phyloP scores from a whole-genome alignment of 345 rosid genomes.

The Barbarea vulgaris region DNA sequence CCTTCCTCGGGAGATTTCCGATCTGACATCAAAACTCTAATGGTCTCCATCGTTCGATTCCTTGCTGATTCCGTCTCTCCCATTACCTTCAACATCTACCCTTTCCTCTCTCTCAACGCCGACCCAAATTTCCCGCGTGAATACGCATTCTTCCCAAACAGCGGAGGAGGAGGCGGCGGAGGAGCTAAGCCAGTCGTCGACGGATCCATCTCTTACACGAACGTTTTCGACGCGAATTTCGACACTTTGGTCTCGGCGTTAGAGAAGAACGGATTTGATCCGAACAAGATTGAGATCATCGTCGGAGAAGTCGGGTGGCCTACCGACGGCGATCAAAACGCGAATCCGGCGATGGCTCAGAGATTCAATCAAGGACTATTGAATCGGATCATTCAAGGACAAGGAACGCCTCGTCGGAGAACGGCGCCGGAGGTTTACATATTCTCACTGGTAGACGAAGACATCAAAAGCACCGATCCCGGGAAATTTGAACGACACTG shows the following conservation, averaged over 20 bases:
- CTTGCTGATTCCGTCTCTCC: slow-evolving; percentile 57
- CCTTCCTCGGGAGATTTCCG: slow-evolving; percentile 86
- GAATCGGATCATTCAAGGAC: slow-evolving; percentile 51
- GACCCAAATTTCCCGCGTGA: slow-evolving; percentile 77
- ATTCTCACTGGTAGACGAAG: slow-evolving; percentile 83
- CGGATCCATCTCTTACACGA: slow-evolving; percentile 73
- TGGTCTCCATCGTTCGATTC: slow-evolving; percentile 70
- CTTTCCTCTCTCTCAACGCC: slow-evolving; percentile 79
- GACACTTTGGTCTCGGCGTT: slow-evolving; percentile 76
- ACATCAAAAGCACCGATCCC: slow-evolving; percentile 67
- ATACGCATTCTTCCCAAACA: slow-evolving; percentile 75
- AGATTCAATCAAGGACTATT: slow-evolving; percentile 85
- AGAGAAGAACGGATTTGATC: slow-evolving; percentile 74
- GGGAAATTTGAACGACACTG: slow-evolving; percentile 83
- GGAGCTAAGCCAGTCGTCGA: slow-evolving; percentile 69
- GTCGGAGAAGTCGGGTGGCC: slow-evolving; percentile 97
- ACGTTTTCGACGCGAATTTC: slow-evolving; percentile 85
- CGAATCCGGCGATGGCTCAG: slow-evolving; percentile 55
- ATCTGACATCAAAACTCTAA: slow-evolving; percentile 58
- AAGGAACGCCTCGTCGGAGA: slow-evolving; percentile 72
- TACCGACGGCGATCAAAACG: slow-evolving; percentile 72
- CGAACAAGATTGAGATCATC: slow-evolving; percentile 59
- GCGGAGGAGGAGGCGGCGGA: slow-evolving; percentile 23
- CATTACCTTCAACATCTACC: slow-evolving; percentile 84
- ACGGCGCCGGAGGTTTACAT: slow-evolving; percentile 70